phyloP scores from a whole-genome alignment of 2,329 filamentous ascomycete species.

The Fusarium neocosmosporiellum region DNA sequence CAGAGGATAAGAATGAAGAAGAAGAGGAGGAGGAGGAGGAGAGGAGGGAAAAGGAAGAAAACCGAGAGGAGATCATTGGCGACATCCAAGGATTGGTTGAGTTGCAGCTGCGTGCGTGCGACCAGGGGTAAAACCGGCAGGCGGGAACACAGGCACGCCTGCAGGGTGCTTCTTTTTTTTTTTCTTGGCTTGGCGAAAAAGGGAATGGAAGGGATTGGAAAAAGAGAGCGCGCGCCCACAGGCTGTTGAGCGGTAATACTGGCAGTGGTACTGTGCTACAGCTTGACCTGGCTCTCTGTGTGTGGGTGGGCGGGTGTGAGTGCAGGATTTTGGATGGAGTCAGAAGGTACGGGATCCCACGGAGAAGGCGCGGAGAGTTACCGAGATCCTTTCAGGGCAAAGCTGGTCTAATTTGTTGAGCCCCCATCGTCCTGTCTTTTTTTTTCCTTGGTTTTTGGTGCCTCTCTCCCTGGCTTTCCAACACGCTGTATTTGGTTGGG shows the following conservation, averaged over 20 bases:
- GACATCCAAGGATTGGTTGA: conserved; percentile 26
- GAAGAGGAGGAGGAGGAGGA: conserved; percentile 12
- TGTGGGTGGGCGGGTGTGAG: not conserved
- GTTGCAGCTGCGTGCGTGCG: not conserved
- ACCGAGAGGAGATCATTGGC: conserved; percentile 41
- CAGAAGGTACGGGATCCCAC: not conserved
- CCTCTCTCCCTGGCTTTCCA: not conserved
- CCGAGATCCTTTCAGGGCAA: conserved; percentile 15
- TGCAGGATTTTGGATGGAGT: conserved; percentile 6
- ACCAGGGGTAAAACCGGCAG: conserved; percentile 16
- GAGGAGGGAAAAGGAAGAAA: conserved; percentile 27
- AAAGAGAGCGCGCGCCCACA: not conserved
- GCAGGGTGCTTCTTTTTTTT: conserved; percentile 10
- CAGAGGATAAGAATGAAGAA: conserved; percentile 15
- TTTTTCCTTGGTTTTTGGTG: not conserved
- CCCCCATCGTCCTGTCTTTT: not conserved
- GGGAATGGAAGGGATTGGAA: not conserved
- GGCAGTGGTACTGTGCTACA: not conserved
- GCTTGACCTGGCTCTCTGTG: not conserved
- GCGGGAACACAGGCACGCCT: conserved; percentile 10
- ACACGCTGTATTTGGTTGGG: not conserved
- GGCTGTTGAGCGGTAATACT: not conserved
- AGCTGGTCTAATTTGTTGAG: conserved; percentile 30
- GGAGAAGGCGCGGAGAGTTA: conserved; percentile 22
- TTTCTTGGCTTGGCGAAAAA: not conserved